Percentiles rank a stretch among this genome's conserved stretches.
These are phyloP conservation scores for Cyberlindnera nakhonratchasimensis DNA, from an alignment of 805 yeast species.

Conservation along the genomic window DNA sequence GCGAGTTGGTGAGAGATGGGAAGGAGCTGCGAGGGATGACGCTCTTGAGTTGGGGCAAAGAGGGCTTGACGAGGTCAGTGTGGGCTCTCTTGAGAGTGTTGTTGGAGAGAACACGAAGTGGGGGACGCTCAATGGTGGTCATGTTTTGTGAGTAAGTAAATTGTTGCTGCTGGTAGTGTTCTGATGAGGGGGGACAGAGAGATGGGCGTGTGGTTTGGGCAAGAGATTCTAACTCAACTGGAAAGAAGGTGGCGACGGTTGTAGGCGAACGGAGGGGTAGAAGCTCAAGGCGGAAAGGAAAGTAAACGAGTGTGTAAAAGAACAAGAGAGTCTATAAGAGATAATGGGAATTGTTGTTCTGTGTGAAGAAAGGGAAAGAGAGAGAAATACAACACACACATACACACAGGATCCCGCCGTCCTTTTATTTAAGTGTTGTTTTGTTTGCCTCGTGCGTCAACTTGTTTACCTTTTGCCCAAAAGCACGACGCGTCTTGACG, in stretches of 20 bases:
- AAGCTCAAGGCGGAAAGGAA: too few species aligned
- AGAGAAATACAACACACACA: neutral
- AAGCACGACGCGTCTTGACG: slow-evolving; percentile 9
- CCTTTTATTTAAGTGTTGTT: neutral
- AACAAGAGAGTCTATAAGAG: too few species aligned
- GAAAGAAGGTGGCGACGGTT: too few species aligned
- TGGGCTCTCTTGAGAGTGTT: slow-evolving; percentile 17
- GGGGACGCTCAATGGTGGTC: slow-evolving; percentile 24
- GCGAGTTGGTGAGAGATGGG: slow-evolving; percentile 5
- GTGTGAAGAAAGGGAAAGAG: too few species aligned
- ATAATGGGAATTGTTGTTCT: too few species aligned
- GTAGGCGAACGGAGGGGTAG: too few species aligned
- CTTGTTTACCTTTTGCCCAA: slow-evolving; percentile 28
- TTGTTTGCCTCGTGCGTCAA: slow-evolving; percentile 8
- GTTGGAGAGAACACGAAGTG: slow-evolving; percentile 19
- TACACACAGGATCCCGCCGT: neutral
- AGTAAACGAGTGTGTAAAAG: too few species aligned
- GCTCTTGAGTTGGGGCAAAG: slow-evolving; percentile 12
- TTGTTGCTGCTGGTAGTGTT: too few species aligned
- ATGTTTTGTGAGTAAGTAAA: too few species aligned
- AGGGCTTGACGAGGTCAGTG: slow-evolving; percentile 12
- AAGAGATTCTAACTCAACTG: too few species aligned
- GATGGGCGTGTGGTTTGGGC: too few species aligned
- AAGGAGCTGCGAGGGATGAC: slow-evolving; percentile 5
- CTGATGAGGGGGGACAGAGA: slow-evolving; percentile 1